Evolutionary conservation across 208 protist genomes (phyloP).

Genomic region (Plasmodiophora brassicae): DNA sequence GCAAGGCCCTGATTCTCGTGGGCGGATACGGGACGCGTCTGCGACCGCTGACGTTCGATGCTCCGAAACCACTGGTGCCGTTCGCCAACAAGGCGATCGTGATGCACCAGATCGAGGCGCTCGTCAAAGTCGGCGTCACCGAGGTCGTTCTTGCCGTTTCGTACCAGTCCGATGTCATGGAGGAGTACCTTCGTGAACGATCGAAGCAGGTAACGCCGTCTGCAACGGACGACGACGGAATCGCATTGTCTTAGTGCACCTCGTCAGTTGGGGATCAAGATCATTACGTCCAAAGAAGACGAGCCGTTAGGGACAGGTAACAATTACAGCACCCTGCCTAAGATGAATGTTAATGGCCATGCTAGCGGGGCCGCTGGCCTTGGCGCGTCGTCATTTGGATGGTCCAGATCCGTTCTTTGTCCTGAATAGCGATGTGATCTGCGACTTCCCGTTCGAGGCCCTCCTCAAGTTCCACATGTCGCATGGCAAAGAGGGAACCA

Average conservation of each 20-base stretch:
- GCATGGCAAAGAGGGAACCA: conserved; percentile 89
- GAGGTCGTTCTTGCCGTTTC: conserved; percentile 91
- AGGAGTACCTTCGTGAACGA: conserved; percentile 76
- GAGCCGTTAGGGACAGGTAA: conserved; percentile 83
- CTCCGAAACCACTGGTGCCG: conserved; percentile 90
- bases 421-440: conserved; percentile 93
- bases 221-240: not conserved
- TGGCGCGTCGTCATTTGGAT: conserved; percentile 79
- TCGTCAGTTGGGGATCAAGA: conserved; percentile 74
- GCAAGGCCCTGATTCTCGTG: conserved; percentile 59
- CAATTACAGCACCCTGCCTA: too few relatives aligned
- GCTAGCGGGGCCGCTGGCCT: conserved; percentile 84
- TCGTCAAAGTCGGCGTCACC: conserved; percentile 71
- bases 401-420: conserved; percentile 88
- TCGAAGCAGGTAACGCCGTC: conserved; percentile 49
- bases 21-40: conserved; percentile 84
- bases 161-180: conserved; percentile 89
- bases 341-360: not conserved
- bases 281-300: conserved; percentile 85
- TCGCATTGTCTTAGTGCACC: not conserved
- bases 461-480: conserved; percentile 85
- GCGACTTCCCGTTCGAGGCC: conserved; percentile 83
- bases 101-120: conserved; percentile 90
- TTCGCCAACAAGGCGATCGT: conserved; percentile 97
- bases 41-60: conserved; percentile 88